phyloP scores from a whole-genome alignment of 2,329 filamentous ascomycete species.

The Diaporthe sp. region DNA sequence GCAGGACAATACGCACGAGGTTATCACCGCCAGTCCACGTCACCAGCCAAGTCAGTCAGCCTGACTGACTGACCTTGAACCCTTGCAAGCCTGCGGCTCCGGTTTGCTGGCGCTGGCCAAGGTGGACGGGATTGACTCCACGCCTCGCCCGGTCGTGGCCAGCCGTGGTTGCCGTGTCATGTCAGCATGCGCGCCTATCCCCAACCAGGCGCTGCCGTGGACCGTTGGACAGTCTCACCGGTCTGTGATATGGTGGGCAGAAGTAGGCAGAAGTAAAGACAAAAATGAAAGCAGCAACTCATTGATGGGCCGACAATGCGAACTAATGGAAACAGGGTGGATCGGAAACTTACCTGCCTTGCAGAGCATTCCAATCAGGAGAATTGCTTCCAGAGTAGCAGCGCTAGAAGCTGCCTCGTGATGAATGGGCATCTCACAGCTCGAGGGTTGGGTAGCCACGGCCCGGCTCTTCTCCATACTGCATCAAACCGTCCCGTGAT shows the following conservation, averaged over 20 bases:
- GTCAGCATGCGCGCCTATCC: conserved; percentile 31
- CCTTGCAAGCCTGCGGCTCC: conserved; percentile 34
- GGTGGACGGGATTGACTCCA: conserved; percentile 28
- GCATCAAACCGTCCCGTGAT: conserved; percentile 36
- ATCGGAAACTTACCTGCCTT: conserved; percentile 29
- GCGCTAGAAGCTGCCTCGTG: conserved; percentile 31
- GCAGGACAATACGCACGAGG: conserved; percentile 25
- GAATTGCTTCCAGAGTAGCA: conserved; percentile 25
- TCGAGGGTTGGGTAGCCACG: conserved; percentile 34
- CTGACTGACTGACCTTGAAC: conserved; percentile 30
- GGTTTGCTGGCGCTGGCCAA: conserved; percentile 28
- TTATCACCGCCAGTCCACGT: conserved; percentile 38
- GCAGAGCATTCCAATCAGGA: conserved; percentile 29
- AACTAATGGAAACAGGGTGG: conserved; percentile 28
- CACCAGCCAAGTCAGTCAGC: conserved; percentile 33
- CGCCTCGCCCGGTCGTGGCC: conserved; percentile 28
- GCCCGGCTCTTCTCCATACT: conserved; percentile 35
- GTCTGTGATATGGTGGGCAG: conserved; percentile 3
- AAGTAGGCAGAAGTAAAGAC: conserved; percentile 18
- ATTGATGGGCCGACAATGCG: conserved; percentile 14
- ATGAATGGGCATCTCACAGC: conserved; percentile 28
- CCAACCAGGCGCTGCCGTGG: conserved; percentile 24
- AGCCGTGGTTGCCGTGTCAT: conserved; percentile 29
- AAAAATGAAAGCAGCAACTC: conserved; percentile 26
- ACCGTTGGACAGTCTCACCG: conserved; percentile 33